Evolutionary conservation across 495 filamentous ascomycete species (phyloP), one percentile per base, ranked within the genome.

Genomic region (Pseudoneurospora amorphoporcata): DNA sequence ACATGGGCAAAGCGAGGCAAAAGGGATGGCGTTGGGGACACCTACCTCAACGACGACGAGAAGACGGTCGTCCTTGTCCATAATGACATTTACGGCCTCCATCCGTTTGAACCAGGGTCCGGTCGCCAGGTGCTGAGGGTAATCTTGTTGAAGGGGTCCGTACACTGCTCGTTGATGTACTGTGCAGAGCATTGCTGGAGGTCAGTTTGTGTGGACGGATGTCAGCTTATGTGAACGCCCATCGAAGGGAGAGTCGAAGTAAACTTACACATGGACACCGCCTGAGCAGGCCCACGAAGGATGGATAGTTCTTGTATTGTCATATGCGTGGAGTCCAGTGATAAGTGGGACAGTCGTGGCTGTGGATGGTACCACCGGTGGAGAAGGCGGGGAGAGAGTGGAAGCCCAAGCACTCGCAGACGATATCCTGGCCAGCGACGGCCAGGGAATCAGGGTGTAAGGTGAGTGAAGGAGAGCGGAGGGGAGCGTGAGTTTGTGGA

Each of bases 381-480:
- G 35, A 37, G 35, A 37, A 37, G 53, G 91, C 92, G 39, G 95
- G 95, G 8, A 99, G 89, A 38, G 92, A 90, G 83, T 97, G 91
- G 89, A 99, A 97, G 72, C 95, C 95, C 86, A 99, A 91, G 73
- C 94, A 97, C 85, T 99, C 95, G 82, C 98, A 99, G 68, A 99
- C 95, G 73, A 99, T 84, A 84, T 95, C 95, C 84, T 99, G 95
- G 61, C 87, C 95, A 72, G 95, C 94, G 80, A 99, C 97, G 73
- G 95, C 95, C 23, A 23, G 23, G 73, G 95, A 95, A 37, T 76
- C 76, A 39, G 77, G 75, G 68, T 72, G 38, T 19, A 35, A 37
- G 69, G 73, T 73, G 35, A 70, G 35, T 10, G 70, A 43, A 43
- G 42, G 42, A 43, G 42, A 43, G 17, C 47, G 4, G 4, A 8